Base-by-base conservation (phyloP, 345 rosid genomes). In the Combretum micranthum region DNA sequence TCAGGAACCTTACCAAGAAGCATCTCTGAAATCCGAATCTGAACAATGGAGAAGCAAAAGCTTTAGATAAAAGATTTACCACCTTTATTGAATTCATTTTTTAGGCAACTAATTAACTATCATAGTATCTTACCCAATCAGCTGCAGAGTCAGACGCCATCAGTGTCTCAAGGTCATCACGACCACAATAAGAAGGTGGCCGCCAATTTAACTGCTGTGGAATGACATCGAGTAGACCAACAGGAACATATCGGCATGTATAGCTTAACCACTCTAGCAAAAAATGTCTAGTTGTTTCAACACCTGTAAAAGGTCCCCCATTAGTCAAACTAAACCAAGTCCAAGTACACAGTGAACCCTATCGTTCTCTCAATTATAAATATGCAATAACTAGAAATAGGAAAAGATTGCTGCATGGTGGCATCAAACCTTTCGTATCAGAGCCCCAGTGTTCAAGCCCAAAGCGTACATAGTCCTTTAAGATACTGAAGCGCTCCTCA, bases 391-490 rank as follows among this genome's bases (percentile, higher is more conserved):
- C 43, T 19, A 20, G 45, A 32, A 12, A 63, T 3, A 25, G 56
- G 32, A 20, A 43, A 6, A 1, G n/a, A 21, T 42, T 12, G 11
- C 1, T 20, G 7, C 16, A 50, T 15, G 26, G 23, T 15, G 59
- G 15, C 10, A 13, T n/a, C 60, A 55, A 64, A 86, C 96, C 99
- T 77, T 89, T 87, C 32, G 71, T 76, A 65, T 93, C 97, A 20
- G 99, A 93, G 57, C 97, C 96, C 99, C 97, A 93, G 59, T 93
- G 97, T 62, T 93, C 75, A 50, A 93, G 92, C 47, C 99, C 96
- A 77, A 71, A 80, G 25, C 66, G 88, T 15, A 71, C 88, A 48
- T 77, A 89, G 62, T 93, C 95, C 77, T 93, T 87, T 69, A 93
- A 63, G 65, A 93, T 85, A 74, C 79, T 79, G 20, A 89, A 75